phyloP scores from a whole-genome alignment of 495 filamentous ascomycete species.

The Hyaloscypha finlandica region DNA sequence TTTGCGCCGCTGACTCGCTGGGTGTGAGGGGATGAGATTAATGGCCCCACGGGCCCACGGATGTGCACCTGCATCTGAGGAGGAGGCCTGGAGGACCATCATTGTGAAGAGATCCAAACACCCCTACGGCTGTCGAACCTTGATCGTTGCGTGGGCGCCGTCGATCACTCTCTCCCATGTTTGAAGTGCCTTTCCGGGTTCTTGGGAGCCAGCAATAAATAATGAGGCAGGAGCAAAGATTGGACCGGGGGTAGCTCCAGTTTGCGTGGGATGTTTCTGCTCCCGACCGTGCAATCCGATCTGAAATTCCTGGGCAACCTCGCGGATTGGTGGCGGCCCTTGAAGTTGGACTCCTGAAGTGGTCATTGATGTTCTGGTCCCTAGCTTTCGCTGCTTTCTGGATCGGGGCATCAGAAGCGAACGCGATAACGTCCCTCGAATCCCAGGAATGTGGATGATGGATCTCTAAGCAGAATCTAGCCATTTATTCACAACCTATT shows the following conservation, averaged over 20 bases:
- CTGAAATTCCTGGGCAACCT: not conserved
- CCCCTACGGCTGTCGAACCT: constrained; percentile 18
- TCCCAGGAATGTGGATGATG: constrained; percentile 25
- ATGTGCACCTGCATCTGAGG: constrained; percentile 3
- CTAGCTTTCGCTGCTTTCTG: constrained; percentile 11
- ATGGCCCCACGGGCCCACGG: not conserved
- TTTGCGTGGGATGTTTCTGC: not conserved
- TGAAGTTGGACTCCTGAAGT: not conserved
- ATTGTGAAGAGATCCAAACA: constrained; percentile 3
- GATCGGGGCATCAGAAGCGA: constrained; percentile 27
- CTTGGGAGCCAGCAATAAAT: constrained; percentile 9
- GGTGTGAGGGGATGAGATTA: constrained; percentile 4
- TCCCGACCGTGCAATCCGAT: not conserved
- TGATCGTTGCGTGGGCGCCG: constrained; percentile 20
- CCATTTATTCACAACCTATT: not conserved
- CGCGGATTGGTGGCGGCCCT: not conserved
- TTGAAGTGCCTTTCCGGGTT: constrained; percentile 12
- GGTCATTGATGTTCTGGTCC: not conserved
- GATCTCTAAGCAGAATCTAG: constrained; percentile 11
- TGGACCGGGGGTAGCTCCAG: not conserved
- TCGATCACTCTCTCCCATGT: constrained; percentile 23
- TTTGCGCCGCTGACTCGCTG: constrained; percentile 25
- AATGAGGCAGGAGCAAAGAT: not conserved
- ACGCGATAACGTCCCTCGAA: constrained; percentile 5
- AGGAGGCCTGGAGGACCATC: not conserved